phyloP scores from a whole-genome alignment of 768 basidiomycete genomes.

The Phallus indusiatus region DNA sequence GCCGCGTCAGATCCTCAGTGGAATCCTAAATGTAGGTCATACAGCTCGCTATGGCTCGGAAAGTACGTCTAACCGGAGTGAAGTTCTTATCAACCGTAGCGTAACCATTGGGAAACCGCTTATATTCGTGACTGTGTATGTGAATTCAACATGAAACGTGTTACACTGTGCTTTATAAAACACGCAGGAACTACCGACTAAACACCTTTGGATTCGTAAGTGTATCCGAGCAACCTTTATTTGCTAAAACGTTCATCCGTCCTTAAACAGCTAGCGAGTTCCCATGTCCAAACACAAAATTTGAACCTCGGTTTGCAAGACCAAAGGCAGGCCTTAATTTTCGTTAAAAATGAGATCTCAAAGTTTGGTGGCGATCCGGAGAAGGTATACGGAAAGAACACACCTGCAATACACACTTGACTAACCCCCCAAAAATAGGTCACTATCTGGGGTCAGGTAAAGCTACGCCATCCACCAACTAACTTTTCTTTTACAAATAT shows the following conservation, averaged over 20 bases:
- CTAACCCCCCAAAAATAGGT: not conserved
- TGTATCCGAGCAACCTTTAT: not conserved
- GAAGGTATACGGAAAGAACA: conserved; percentile 29
- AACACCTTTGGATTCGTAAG: conserved; percentile 51
- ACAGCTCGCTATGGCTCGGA: not conserved
- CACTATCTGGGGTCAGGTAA: conserved; percentile 9
- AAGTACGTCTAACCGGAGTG: not conserved
- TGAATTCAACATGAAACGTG: not conserved
- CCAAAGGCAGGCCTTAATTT: conserved; percentile 47
- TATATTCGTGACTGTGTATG: conserved; percentile 46
- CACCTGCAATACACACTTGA: not conserved
- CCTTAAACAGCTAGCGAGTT: conserved; percentile 34
- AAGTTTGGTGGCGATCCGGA: conserved; percentile 55
- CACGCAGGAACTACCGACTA: conserved; percentile 42
- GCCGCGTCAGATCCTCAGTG: not conserved
- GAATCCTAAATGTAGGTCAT: not conserved
- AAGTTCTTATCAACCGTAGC: conserved; percentile 6
- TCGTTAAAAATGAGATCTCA: conserved; percentile 56
- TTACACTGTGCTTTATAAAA: not conserved
- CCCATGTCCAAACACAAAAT: conserved; percentile 34
- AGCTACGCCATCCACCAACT: not conserved
- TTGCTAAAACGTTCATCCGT: not conserved
- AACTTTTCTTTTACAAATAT: not conserved
- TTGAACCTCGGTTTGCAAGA: conserved; percentile 54
- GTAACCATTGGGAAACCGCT: conserved; percentile 28